These are phyloP conservation scores for Amoebophrya sp. DNA, from an alignment of 169 alveolate genomes.

Conservation along the genomic window DNA sequence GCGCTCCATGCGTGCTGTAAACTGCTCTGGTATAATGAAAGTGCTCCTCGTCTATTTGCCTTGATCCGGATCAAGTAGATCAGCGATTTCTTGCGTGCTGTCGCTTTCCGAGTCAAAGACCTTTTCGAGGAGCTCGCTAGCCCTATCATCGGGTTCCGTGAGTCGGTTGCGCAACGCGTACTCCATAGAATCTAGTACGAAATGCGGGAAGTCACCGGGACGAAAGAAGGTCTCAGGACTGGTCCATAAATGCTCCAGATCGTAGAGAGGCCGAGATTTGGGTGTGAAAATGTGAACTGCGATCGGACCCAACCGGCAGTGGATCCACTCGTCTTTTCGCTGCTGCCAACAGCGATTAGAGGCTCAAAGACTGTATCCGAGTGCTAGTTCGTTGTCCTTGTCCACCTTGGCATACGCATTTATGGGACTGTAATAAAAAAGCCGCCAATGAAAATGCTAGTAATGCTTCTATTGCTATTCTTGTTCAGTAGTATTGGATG, in stretches of 20 bases:
- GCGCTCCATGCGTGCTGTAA: too few relatives aligned
- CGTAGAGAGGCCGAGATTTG: background rate
- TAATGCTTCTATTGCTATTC: too few relatives aligned
- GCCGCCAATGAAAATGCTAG: too few relatives aligned
- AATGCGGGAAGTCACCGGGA: background rate
- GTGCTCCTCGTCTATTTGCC: too few relatives aligned
- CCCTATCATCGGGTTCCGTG: background rate
- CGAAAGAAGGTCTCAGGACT: background rate
- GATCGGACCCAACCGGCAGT: background rate
- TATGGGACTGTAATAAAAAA: too few relatives aligned
- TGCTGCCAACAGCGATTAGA: background rate
- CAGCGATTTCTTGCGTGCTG: background rate
- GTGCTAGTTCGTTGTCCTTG: too few relatives aligned
- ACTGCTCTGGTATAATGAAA: too few relatives aligned
- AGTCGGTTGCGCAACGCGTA: background rate
- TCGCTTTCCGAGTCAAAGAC: background rate
- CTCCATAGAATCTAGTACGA: background rate
- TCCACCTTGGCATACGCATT: too few relatives aligned
- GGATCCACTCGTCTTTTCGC: background rate
- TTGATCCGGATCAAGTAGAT: too few relatives aligned
- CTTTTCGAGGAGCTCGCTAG: background rate
- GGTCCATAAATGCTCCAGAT: background rate
- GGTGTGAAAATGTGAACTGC: background rate
- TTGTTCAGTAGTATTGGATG: too few relatives aligned
- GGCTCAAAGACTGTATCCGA: too few relatives aligned